Evolutionary conservation across 441 rosid species (phyloP), one percentile per base, ranked within the genome.

Genomic region (Corymbia calophylla): DNA sequence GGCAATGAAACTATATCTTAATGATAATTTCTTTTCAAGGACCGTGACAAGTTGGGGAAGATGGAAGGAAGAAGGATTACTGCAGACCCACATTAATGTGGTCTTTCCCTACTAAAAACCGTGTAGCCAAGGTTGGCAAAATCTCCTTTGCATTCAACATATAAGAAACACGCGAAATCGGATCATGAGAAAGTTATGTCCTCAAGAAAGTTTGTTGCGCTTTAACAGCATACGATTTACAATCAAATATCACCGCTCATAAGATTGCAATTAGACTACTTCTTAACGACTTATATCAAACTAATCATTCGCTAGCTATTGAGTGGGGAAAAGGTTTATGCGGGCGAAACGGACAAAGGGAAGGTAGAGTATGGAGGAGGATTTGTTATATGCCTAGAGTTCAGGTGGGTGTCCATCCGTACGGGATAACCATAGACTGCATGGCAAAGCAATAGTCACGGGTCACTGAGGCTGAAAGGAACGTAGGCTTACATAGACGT

Each of bases 181-280:
- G 48, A 35, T 70, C 27, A 10, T 19, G 39, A 19, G 11, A 35
- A 5, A 70, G 81, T 70, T 70, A 70, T 9, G 35, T 70, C 81
- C 2, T 35, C 4, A 0, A 70, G 81, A 70, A 44, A 10, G 0
- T 70, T 35, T 0, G 14, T 48, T 35, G 27, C 18, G 35, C 27
- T 70, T 70, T 70, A 32, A 70, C 81, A 70, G 48, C 81, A 70
- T 35, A 35, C 5, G 1, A 27, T 70, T 9, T 32, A 35, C 15
- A 35, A 35, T 39, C 25, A 0, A 70, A 35, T 48, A 70, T 19
- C 48, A 35, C 27, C 8, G 3, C 48, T 35, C 81, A 70, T 35
- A 70, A 70, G 35, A 39, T 35, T 35, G 48, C 81, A 35, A 32
- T 19, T 18, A 39, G 81, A 35, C 81, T 70, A 32, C 81, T 70